A percentile compares a stretch with the other conserved stretches of the same genome.
These are phyloP conservation scores for Corchorus olitorius DNA, from an alignment of 345 rosid genomes.

Conservation along the genomic window DNA sequence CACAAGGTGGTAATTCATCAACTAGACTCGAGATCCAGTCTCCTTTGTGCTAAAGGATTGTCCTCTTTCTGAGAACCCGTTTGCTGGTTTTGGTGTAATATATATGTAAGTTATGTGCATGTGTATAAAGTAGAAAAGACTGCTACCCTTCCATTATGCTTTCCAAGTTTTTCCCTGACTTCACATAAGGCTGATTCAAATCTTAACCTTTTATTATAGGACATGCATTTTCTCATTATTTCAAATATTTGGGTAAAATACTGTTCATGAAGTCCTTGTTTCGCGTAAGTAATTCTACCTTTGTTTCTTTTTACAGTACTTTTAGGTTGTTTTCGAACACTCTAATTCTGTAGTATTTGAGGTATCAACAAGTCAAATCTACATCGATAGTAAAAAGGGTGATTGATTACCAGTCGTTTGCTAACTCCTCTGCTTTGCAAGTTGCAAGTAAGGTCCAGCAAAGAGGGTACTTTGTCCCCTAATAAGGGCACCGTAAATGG, in stretches of 20 bases:
- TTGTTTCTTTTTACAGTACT: background rate
- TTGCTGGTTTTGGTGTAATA: background rate
- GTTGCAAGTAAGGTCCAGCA: background rate
- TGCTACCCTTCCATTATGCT: background rate
- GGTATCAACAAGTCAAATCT: background rate
- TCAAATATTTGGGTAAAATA: background rate
- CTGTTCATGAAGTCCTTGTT: background rate
- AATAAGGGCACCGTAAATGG: background rate
- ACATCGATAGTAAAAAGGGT: background rate
- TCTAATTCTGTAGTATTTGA: background rate
- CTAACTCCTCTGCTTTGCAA: background rate
- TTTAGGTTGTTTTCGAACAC: background rate
- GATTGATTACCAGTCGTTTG: background rate
- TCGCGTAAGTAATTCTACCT: background rate
- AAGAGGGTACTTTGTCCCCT: background rate
- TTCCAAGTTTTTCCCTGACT: background rate
- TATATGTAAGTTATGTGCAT: background rate
- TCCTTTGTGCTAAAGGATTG: slow-evolving; percentile 12
- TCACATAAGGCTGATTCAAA: background rate
- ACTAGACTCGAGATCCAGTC: slow-evolving; percentile 6
- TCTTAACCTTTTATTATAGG: background rate
- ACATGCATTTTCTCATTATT: background rate
- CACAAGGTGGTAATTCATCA: background rate
- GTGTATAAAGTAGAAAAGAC: background rate
- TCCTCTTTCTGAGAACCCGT: background rate